Evolutionary conservation across 352 stramenopile species (phyloP).

Genomic region (Phytopythium sindhum): DNA sequence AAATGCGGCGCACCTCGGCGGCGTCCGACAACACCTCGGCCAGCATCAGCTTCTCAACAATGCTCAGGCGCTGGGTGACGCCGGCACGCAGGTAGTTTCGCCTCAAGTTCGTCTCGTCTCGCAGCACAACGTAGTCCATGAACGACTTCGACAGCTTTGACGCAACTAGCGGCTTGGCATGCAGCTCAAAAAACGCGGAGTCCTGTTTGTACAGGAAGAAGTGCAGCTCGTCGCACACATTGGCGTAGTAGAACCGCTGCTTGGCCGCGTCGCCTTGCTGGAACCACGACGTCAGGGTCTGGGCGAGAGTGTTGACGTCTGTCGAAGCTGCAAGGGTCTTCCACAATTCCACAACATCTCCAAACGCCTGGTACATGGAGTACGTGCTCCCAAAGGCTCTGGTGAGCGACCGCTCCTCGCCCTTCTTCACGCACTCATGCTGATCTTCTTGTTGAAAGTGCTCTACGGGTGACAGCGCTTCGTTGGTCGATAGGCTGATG

Average conservation of each 20-base stretch:
- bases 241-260: slow-evolving; percentile 30
- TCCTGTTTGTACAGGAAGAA: slow-evolving; percentile 60
- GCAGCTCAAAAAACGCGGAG: slow-evolving; percentile 35
- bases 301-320: slow-evolving; percentile 7
- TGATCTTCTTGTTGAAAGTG: slow-evolving; percentile 43
- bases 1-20: background rate
- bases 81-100: background rate
- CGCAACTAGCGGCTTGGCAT: slow-evolving; percentile 28
- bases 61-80: slow-evolving; percentile 6
- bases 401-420: slow-evolving; percentile 11
- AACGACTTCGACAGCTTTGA: slow-evolving; percentile 51
- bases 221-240: slow-evolving; percentile 49
- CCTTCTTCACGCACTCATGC: slow-evolving; percentile 25
- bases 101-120: background rate
- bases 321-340: slow-evolving; percentile 1
- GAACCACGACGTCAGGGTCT: slow-evolving; percentile 34
- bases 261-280: slow-evolving; percentile 16
- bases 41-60: background rate
- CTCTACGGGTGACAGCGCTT: slow-evolving; percentile 14
- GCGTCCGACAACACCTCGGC: background rate
- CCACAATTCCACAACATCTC: slow-evolving; percentile 27
- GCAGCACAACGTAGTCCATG: slow-evolving; percentile 26
- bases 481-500: slow-evolving; percentile 23
- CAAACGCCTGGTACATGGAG: slow-evolving; percentile 34
- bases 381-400: background rate